phyloP scores from a whole-genome alignment of 2,329 filamentous ascomycete species.

The Pseudocercospora cruenta region DNA sequence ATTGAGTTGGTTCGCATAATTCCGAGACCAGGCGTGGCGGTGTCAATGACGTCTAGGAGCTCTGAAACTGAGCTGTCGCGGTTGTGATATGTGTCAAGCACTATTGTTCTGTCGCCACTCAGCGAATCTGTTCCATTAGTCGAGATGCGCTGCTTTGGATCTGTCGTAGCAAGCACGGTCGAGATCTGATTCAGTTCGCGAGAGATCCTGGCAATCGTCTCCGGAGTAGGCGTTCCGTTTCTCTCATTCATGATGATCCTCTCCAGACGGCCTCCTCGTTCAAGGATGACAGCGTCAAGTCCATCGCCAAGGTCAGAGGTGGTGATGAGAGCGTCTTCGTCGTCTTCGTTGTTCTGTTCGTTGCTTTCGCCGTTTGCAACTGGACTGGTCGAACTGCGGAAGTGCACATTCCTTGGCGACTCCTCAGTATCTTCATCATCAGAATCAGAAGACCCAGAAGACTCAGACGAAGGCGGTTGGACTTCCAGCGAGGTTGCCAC shows the following conservation, averaged over 20 bases:
- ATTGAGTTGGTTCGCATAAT: slow-evolving; percentile 37
- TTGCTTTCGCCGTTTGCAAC: slow-evolving; percentile 3
- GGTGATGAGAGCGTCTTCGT: slow-evolving; percentile 15
- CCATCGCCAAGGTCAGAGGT: slow-evolving; percentile 41
- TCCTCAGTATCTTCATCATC: not conserved
- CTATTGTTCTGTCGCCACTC: slow-evolving; percentile 19
- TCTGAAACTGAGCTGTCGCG: slow-evolving; percentile 40
- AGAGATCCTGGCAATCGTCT: slow-evolving; percentile 32
- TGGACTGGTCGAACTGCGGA: slow-evolving; percentile 3
- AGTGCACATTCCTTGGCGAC: not conserved
- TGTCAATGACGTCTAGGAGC: slow-evolving; percentile 42
- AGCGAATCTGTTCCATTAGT: slow-evolving; percentile 24
- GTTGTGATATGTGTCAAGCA: slow-evolving; percentile 38
- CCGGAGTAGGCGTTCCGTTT: slow-evolving; percentile 23
- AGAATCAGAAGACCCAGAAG: not conserved
- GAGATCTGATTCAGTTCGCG: slow-evolving; percentile 33
- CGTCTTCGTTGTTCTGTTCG: slow-evolving; percentile 3
- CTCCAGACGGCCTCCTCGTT: slow-evolving; percentile 45
- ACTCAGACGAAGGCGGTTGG: not conserved
- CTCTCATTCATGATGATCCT: slow-evolving; percentile 45
- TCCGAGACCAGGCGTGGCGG: slow-evolving; percentile 30
- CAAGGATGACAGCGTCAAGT: slow-evolving; percentile 47
- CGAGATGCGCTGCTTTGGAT: slow-evolving; percentile 5
- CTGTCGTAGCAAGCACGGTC: slow-evolving; percentile 23
- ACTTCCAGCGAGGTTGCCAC: not conserved